Conservation (phyloP, 2,329 filamentous ascomycete genomes). For the Cytospora mali region DNA sequence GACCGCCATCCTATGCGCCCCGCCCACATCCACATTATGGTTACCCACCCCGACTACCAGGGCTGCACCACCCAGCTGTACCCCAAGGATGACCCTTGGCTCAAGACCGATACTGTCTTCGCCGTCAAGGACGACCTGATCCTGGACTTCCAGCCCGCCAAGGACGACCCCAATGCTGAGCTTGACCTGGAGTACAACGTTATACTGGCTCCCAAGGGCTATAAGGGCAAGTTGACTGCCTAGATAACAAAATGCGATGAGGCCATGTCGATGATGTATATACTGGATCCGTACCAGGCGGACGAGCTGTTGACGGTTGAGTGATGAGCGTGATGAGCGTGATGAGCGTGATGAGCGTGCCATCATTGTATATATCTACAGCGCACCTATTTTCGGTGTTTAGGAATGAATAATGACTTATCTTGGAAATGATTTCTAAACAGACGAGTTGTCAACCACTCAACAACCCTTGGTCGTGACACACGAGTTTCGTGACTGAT, state of each 20-base stretch:
- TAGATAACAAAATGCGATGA: neutral
- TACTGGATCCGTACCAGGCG: neutral
- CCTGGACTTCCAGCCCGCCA: constrained; percentile 47
- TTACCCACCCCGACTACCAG: constrained; percentile 57
- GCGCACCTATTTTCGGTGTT: neutral
- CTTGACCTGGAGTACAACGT: constrained; percentile 39
- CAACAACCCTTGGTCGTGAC: neutral
- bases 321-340: neutral
- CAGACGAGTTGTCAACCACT: neutral
- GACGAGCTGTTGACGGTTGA: neutral
- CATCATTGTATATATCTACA: neutral
- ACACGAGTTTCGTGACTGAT: neutral
- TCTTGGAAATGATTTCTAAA: neutral
- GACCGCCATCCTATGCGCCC: constrained; percentile 33
- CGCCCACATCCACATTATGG: constrained; percentile 35
- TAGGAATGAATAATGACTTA: neutral
- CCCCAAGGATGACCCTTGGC: constrained; percentile 59
- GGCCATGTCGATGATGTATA: neutral
- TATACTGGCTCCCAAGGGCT: constrained; percentile 33
- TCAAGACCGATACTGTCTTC: constrained; percentile 44
- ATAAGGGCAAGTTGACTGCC: constrained; percentile 27
- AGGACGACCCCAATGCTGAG: constrained; percentile 38
- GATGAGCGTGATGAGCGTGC: neutral
- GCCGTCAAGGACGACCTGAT: constrained; percentile 43
- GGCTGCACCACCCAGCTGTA: constrained; percentile 70